Evolutionary conservation across 805 yeast species (phyloP), one percentile per base, ranked within the genome.

Genomic region (Candida sphagnicola): DNA sequence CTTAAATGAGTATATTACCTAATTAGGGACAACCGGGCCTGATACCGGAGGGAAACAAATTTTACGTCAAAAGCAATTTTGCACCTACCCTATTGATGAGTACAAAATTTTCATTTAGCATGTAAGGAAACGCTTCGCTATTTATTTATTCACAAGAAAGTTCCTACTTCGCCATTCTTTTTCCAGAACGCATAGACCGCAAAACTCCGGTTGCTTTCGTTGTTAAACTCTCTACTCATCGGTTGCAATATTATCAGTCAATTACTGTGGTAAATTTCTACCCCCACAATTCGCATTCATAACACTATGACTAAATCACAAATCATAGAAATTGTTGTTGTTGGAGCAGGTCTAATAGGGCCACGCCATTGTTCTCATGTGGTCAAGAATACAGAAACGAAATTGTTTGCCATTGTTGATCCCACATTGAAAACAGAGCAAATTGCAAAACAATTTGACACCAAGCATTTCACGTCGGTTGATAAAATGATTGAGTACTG

Each of bases 271-370:
- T n/a, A n/a, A n/a, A n/a, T n/a, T n/a, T n/a, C n/a, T n/a, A 21
- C n/a, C 29, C 29, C 29, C 29, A 26, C 29, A 26, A 8, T 26
- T 26, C 29, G 29, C 15, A 13, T 5, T 8, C 15, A 12, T 10
- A 21, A 6, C 10, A 16, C 29, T 4, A 33, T 33, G 35, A 33
- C 35, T 21, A 33, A 33, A 23, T 33, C 28, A 5, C 15, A 21
- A 13, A 15, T 18, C 11, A 13, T 33, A 3, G 10, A 23, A 8
- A 33, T 33, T n/a, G 35, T 62, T 14, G 63, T 63, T 16, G 48
- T 62, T n/a, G 71, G 71, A 2, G 68, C 67, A 3, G 71, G 71
- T 4, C 49, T 65, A 15, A 65, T 65, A 15, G 71, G 71, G 2
- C 70, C 70, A 6, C 56, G 71, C 33, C 71, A 65, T 47, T 68